Conservation (phyloP, 768 basidiomycete genomes). For the Leccinum uliginosum region DNA sequence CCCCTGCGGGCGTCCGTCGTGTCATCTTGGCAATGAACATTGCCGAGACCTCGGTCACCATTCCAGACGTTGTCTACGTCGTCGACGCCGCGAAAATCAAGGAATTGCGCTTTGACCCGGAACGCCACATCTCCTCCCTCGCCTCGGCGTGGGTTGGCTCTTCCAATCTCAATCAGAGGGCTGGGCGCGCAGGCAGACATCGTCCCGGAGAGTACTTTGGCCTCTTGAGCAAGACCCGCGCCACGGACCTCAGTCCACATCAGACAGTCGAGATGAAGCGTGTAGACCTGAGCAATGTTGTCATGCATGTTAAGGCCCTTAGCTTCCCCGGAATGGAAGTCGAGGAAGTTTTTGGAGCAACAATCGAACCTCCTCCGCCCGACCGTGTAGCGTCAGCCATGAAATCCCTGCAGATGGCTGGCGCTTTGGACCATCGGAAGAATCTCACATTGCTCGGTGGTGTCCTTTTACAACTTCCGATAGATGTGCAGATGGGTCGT, state of each 20-base stretch:
- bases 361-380: slow-evolving; percentile 85
- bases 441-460: slow-evolving; percentile 83
- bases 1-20: slow-evolving; percentile 70
- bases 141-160: slow-evolving; percentile 89
- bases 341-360: slow-evolving; percentile 77
- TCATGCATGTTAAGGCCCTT: slow-evolving; percentile 95
- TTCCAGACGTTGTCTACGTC: slow-evolving; percentile 93
- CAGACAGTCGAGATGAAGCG: slow-evolving; percentile 96
- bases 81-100: slow-evolving; percentile 88
- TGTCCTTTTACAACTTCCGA: slow-evolving; percentile 83
- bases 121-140: slow-evolving; percentile 82
- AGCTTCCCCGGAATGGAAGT: slow-evolving; percentile 83
- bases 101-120: slow-evolving; percentile 85
- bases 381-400: slow-evolving; percentile 77
- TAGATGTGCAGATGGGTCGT: slow-evolving; percentile 87
- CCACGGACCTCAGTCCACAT: slow-evolving; percentile 62
- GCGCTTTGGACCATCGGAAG: slow-evolving; percentile 73
- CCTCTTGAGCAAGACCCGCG: slow-evolving; percentile 62
- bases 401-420: slow-evolving; percentile 75
- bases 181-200: slow-evolving; percentile 89
- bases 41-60: slow-evolving; percentile 92
- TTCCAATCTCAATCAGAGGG: slow-evolving; percentile 88
- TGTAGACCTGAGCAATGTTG: slow-evolving; percentile 82
- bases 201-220: slow-evolving; percentile 89
- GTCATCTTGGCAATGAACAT: slow-evolving; percentile 94